Percentiles rank a stretch among this genome's conserved stretches.
Evolutionary conservation across 331 rosid species (phyloP).

Genomic region (Spiraea crenata): DNA sequence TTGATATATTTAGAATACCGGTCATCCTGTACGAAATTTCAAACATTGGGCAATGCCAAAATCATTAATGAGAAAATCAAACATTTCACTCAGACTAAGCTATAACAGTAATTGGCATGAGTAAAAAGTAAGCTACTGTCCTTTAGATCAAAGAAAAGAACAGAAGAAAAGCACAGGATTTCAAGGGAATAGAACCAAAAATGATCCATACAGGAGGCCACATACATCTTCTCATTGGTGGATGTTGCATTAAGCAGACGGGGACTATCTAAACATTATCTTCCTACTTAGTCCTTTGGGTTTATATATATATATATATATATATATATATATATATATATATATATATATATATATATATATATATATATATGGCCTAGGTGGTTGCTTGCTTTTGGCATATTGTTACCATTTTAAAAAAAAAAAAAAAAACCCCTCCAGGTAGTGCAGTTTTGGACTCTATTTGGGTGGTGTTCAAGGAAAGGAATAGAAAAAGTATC

Average conservation of each 20-base stretch:
- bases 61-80: neutral
- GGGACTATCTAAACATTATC: neutral
- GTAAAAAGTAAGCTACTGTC: neutral
- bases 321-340: no score
- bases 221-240: neutral
- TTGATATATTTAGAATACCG: conserved; percentile 80
- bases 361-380: neutral
- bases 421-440: neutral
- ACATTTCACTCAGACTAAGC: neutral
- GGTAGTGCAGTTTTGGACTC: conserved; percentile 1
- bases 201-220: neutral
- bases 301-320: no score
- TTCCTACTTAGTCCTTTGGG: neutral
- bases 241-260: neutral
- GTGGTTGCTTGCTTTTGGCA: neutral
- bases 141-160: neutral
- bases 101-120: neutral
- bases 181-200: neutral
- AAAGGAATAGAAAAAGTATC: neutral
- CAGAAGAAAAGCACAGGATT: neutral
- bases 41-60: neutral
- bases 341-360: no score
- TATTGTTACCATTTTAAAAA: neutral
- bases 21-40: conserved; percentile 63
- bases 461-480: neutral